A percentile compares a stretch with the other conserved stretches of the same genome.
Evolutionary conservation across 805 yeast genomes (phyloP).

Genomic region (Kluyveromyces wickerhamii): DNA sequence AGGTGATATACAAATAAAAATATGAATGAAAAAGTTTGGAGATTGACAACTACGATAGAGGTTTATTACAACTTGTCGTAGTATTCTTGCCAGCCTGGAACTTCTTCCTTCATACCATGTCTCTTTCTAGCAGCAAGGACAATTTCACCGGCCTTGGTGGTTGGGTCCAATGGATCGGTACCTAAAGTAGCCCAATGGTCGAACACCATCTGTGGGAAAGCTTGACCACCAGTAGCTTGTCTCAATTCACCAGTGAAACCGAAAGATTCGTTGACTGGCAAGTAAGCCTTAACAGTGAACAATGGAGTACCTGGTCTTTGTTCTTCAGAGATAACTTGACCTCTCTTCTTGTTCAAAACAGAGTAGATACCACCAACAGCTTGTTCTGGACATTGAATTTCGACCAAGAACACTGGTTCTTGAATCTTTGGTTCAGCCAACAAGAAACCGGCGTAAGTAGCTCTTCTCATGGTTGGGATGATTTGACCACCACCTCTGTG

Average conservation of each 20-base stretch:
- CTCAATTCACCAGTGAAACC: slow-evolving; percentile 99
- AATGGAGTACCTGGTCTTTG: slow-evolving; percentile 99
- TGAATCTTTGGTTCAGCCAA: slow-evolving; percentile 98
- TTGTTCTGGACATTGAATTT: slow-evolving; percentile 98
- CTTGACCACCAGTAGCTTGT: slow-evolving; percentile 99
- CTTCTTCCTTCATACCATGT: slow-evolving; percentile 93
- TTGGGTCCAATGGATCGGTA: slow-evolving; percentile 90
- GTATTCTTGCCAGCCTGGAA: slow-evolving; percentile 99
- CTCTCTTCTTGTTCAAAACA: slow-evolving; percentile 98
- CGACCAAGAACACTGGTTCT: slow-evolving; percentile 99
- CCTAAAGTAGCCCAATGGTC: slow-evolving; percentile 93
- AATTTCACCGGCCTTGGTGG: slow-evolving; percentile 61
- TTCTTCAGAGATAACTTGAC: slow-evolving; percentile 98
- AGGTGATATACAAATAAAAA: slow-evolving; percentile 8
- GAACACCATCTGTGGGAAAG: slow-evolving; percentile 99
- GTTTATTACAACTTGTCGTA: slow-evolving; percentile 71
- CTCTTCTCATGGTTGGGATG: slow-evolving; percentile 99
- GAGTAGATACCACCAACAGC: slow-evolving; percentile 99
- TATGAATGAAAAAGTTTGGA: slow-evolving; percentile 9
- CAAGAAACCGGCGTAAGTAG: slow-evolving; percentile 94
- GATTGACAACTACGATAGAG: slow-evolving; percentile 8
- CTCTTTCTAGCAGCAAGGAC: slow-evolving; percentile 76
- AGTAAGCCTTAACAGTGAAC: slow-evolving; percentile 99
- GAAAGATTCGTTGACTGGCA: slow-evolving; percentile 99
- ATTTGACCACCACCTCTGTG: slow-evolving; percentile 99